A percentile compares a stretch with the other conserved stretches of the same genome.
Conservation (phyloP, 2,329 filamentous ascomycete species). For the Colletotrichum tanaceti region DNA sequence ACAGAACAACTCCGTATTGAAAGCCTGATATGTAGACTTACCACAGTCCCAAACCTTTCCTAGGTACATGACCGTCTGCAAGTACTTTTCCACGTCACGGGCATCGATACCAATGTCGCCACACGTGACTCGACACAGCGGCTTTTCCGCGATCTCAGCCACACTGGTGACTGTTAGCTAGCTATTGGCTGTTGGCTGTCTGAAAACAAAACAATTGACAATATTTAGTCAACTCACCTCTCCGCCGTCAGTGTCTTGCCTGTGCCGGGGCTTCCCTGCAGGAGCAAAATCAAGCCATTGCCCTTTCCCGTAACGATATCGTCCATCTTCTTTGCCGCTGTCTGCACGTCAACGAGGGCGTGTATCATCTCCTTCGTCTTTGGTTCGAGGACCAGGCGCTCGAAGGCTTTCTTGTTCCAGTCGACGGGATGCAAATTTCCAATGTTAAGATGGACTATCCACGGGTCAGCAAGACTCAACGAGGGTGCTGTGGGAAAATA, state of each 20-base stretch:
- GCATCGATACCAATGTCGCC: constrained; percentile 51
- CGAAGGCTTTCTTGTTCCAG: constrained; percentile 41
- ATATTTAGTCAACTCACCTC: constrained; percentile 30
- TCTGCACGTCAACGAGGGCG: constrained; percentile 45
- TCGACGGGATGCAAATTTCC: not conserved
- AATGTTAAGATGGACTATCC: not conserved
- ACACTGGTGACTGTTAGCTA: constrained; percentile 37
- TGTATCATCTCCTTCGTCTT: constrained; percentile 47
- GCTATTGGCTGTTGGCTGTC: not conserved
- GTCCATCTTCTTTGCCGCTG: constrained; percentile 41
- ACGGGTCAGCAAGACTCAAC: not conserved
- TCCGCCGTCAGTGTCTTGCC: constrained; percentile 54
- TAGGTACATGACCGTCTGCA: constrained; percentile 47
- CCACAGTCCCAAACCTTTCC: constrained; percentile 50
- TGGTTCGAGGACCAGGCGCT: constrained; percentile 37
- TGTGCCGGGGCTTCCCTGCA: constrained; percentile 51
- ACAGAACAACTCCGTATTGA: not conserved
- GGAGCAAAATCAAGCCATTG: constrained; percentile 50
- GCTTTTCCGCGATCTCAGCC: constrained; percentile 50
- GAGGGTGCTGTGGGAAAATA: not conserved
- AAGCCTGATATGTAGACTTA: not conserved
- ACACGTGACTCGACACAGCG: constrained; percentile 52
- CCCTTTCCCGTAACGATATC: constrained; percentile 52
- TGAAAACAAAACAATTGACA: no score
- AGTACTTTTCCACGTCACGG: constrained; percentile 48